These are phyloP conservation scores for Fusarium sp. DNA, from an alignment of 2,329 filamentous ascomycete species.

Conservation along the genomic window DNA sequence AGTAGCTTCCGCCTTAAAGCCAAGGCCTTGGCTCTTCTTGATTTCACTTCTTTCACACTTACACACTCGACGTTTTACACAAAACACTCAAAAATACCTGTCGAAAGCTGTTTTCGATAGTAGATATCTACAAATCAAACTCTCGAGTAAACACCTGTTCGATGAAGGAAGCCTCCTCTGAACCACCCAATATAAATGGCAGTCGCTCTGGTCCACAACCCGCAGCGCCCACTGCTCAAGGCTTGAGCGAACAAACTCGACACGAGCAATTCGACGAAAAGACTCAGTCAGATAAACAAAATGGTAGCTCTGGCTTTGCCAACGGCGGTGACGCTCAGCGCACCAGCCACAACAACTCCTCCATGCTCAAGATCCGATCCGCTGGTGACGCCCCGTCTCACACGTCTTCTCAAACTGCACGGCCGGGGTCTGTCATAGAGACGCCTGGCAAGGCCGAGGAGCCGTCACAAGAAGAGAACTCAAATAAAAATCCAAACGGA, in stretches of 20 bases:
- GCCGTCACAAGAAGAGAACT: conserved; percentile 41
- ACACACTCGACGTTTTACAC: conserved; percentile 20
- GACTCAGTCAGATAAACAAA: conserved; percentile 14
- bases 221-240: conserved; percentile 60
- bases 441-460: conserved; percentile 33
- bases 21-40: conserved; percentile 41
- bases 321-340: conserved; percentile 37
- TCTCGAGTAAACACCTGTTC: conserved; percentile 57
- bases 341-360: conserved; percentile 31
- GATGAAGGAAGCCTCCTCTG: conserved; percentile 74
- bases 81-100: conserved; percentile 21
- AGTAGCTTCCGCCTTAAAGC: conserved; percentile 40
- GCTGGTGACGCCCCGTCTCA: conserved; percentile 53
- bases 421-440: conserved; percentile 70
- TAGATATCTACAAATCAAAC: conserved; percentile 17
- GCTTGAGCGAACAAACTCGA: conserved; percentile 37
- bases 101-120: conserved; percentile 18
- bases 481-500: conserved; percentile 49
- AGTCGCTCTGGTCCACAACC: conserved; percentile 69
- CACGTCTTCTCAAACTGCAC: conserved; percentile 66
- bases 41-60: conserved; percentile 20
- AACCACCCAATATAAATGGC: conserved; percentile 69
- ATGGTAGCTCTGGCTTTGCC: conserved; percentile 12
- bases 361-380: conserved; percentile 48
- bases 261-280: conserved; percentile 28